Conservation (phyloP, 1,284 basidiomycete species). For the Rhodotorula sp. region DNA sequence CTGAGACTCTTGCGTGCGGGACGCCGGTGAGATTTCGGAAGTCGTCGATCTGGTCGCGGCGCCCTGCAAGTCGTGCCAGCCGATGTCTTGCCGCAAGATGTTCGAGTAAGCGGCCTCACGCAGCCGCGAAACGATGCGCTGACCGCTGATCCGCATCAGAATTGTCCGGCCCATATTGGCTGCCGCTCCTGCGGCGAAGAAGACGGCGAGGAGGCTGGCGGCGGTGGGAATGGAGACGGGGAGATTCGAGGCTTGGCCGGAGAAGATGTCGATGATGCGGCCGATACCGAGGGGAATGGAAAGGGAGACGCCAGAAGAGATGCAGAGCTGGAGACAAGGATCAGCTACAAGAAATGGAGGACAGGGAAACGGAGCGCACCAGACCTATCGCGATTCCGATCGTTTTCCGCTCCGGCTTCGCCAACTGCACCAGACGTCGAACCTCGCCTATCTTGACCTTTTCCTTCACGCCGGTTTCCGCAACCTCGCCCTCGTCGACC, state of each 20-base stretch:
- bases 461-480: conserved; percentile 9
- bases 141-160: conserved; percentile 82
- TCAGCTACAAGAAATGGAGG: conserved; percentile 51
- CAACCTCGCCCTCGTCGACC: not conserved
- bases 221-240: conserved; percentile 73
- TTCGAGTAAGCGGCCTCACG: conserved; percentile 79
- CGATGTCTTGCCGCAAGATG: conserved; percentile 64
- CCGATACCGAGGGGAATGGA: conserved; percentile 87
- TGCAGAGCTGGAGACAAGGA: conserved; percentile 40
- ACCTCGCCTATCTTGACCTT: conserved; percentile 41
- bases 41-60: conserved; percentile 13
- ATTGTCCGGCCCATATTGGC: conserved; percentile 81
- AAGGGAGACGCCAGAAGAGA: conserved; percentile 69
- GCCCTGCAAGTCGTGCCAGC: conserved; percentile 45
- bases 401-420: conserved; percentile 72
- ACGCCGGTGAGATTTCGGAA: not conserved
- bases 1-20: not conserved
- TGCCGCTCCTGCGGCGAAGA: conserved; percentile 83
- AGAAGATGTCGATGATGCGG: conserved; percentile 81
- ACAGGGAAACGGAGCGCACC: conserved; percentile 56
- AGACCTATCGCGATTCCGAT: conserved; percentile 67
- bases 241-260: conserved; percentile 38
- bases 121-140: conserved; percentile 86
- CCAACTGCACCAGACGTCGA: conserved; percentile 55
- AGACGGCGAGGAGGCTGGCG: conserved; percentile 66